These are phyloP conservation scores for Suillus subluteus DNA, from an alignment of 768 basidiomycete species.

Conservation along the genomic window DNA sequence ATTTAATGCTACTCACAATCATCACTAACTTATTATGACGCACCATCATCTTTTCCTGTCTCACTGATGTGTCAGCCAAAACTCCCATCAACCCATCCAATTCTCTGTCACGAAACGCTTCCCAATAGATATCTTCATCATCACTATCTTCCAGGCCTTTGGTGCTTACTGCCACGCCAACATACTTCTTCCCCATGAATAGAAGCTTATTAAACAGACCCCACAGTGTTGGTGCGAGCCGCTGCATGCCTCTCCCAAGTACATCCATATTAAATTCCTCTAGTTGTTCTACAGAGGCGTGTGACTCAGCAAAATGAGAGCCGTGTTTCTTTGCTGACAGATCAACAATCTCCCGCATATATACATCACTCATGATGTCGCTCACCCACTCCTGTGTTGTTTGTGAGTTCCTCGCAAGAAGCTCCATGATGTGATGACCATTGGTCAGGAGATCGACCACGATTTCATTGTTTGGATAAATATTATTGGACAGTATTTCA, in stretches of 20 bases:
- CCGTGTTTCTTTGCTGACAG: conserved; percentile 14
- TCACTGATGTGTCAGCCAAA: not conserved
- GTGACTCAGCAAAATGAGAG: conserved; percentile 15
- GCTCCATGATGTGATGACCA: not conserved
- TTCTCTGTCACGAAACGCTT: conserved; percentile 10
- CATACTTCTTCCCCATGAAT: not conserved
- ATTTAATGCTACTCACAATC: not conserved
- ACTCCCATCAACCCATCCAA: conserved; percentile 8
- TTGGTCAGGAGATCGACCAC: conserved; percentile 1
- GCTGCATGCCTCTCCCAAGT: conserved; percentile 13
- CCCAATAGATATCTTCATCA: conserved; percentile 10
- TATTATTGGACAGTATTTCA: not conserved
- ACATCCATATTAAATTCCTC: conserved; percentile 19
- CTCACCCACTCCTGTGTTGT: not conserved
- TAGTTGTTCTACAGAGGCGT: conserved; percentile 12
- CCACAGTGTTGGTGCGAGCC: conserved; percentile 16
- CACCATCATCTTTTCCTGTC: not conserved
- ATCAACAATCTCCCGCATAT: not conserved
- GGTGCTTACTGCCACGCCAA: not conserved
- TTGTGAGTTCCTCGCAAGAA: conserved; percentile 3
- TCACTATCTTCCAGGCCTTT: not conserved
- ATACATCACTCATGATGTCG: not conserved
- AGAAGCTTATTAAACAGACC: conserved; percentile 15
- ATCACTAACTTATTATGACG: not conserved
- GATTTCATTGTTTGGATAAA: not conserved